Evolutionary conservation across 2,329 filamentous ascomycete genomes (phyloP).

Genomic region (Fusarium liriodendri): DNA sequence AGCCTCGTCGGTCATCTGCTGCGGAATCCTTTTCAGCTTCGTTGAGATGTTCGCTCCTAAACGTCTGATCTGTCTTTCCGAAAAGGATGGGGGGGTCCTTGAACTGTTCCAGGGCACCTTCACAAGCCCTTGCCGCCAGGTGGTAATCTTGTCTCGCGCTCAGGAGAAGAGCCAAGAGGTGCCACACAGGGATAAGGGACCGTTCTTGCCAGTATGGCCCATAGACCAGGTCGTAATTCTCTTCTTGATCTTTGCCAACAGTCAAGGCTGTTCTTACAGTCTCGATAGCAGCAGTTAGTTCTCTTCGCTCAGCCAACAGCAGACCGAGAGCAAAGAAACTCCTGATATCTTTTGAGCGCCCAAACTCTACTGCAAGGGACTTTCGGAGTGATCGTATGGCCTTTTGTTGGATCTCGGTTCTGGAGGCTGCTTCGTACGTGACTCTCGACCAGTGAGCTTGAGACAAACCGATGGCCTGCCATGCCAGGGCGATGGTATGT

Average conservation of each 20-base stretch:
- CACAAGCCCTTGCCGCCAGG: conserved; percentile 84
- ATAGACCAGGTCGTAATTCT: conserved; percentile 56
- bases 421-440: conserved; percentile 78
- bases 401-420: conserved; percentile 79
- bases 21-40: conserved; percentile 54
- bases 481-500: conserved; percentile 74
- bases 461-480: conserved; percentile 86
- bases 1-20: conserved; percentile 52
- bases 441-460: conserved; percentile 88
- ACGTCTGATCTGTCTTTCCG: conserved; percentile 67
- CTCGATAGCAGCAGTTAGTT: conserved; percentile 83
- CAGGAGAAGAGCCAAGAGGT: conserved; percentile 86
- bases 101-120: conserved; percentile 92
- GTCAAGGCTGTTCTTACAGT: conserved; percentile 82
- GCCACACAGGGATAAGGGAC: conserved; percentile 84
- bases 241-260: conserved; percentile 62
- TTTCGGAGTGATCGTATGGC: conserved; percentile 81
- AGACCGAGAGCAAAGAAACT: conserved; percentile 84
- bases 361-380: conserved; percentile 75
- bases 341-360: conserved; percentile 75
- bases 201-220: conserved; percentile 71
- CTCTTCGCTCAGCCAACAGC: conserved; percentile 88
- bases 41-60: conserved; percentile 76
- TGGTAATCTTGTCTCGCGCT: conserved; percentile 88
- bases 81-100: conserved; percentile 77